Conservation (phyloP, 768 basidiomycete genomes). For the Leccinellum albellum region DNA sequence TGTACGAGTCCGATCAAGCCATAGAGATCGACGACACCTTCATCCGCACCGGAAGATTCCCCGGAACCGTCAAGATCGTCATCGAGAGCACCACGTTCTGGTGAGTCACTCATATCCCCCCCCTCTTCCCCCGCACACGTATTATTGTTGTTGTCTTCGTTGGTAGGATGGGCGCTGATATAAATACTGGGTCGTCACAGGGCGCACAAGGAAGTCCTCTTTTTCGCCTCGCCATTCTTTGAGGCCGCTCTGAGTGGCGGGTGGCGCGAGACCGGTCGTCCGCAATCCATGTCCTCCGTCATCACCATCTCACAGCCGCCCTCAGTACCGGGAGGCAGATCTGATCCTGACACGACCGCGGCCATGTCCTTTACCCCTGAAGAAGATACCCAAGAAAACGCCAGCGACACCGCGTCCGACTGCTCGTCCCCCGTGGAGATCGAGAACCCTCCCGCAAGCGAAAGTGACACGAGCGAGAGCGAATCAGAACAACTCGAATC, state of each 20-base stretch:
- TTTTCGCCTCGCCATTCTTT: constrained; percentile 94
- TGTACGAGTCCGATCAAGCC: constrained; percentile 61
- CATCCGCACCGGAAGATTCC: constrained; percentile 57
- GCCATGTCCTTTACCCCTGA: constrained; percentile 62
- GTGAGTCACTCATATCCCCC: constrained; percentile 45
- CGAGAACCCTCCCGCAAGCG: constrained; percentile 34
- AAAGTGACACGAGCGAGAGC: constrained; percentile 35
- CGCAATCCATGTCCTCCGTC: constrained; percentile 74
- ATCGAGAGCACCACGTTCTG: constrained; percentile 90
- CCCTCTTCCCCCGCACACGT: not conserved
- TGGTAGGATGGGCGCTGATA: constrained; percentile 1
- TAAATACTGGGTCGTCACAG: constrained; percentile 34
- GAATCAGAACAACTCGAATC: constrained; percentile 30
- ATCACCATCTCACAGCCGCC: constrained; percentile 82
- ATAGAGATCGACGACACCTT: constrained; percentile 85
- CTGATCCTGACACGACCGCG: constrained; percentile 38
- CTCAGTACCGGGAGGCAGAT: constrained; percentile 48
- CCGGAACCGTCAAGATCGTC: constrained; percentile 87
- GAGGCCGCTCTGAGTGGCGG: constrained; percentile 86
- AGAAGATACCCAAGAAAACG: constrained; percentile 40
- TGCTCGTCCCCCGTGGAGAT: constrained; percentile 40
- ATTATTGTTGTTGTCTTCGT: not conserved
- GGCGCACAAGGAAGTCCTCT: constrained; percentile 89
- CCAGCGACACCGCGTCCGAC: constrained; percentile 34
- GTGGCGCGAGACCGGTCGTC: constrained; percentile 87